Evolutionary conservation across 345 rosid species (phyloP).

Genomic region (Ceriops tagal): DNA sequence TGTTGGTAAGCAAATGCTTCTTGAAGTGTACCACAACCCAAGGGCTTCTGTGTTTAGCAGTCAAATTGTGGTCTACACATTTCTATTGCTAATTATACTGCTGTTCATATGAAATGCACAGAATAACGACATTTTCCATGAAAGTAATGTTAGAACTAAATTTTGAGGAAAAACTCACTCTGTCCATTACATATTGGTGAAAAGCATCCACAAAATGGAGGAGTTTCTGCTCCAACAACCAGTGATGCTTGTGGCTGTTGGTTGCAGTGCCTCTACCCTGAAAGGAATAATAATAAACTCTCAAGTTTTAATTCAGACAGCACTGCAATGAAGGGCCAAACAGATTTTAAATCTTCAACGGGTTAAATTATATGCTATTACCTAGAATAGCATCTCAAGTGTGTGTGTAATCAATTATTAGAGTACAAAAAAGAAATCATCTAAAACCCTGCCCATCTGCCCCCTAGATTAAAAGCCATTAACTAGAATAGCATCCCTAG

Average conservation of each 20-base stretch:
- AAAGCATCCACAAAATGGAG: constrained; percentile 98
- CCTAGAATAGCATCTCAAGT: too few relatives aligned
- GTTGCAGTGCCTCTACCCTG: constrained; percentile 67
- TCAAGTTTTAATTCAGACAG: neutral
- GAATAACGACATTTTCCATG: neutral
- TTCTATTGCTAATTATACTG: neutral
- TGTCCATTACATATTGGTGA: constrained; percentile 99
- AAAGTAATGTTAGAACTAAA: constrained; percentile 7
- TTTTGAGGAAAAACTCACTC: constrained; percentile 50
- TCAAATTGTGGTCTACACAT: neutral
- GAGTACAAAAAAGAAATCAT: too few relatives aligned
- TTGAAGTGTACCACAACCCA: neutral
- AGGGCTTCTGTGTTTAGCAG: neutral
- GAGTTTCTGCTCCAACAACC: constrained; percentile 97
- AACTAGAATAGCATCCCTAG: neutral
- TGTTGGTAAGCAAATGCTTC: neutral
- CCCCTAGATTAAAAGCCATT: neutral
- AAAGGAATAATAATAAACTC: constrained; percentile 17
- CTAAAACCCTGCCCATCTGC: too few relatives aligned
- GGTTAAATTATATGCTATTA: neutral
- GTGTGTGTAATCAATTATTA: too few relatives aligned
- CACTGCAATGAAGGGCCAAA: neutral
- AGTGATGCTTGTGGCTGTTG: constrained; percentile 65
- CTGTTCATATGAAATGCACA: neutral
- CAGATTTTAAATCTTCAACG: neutral